Conservation (phyloP, 352 stramenopile species). For the Phytophthora citrophthora region DNA sequence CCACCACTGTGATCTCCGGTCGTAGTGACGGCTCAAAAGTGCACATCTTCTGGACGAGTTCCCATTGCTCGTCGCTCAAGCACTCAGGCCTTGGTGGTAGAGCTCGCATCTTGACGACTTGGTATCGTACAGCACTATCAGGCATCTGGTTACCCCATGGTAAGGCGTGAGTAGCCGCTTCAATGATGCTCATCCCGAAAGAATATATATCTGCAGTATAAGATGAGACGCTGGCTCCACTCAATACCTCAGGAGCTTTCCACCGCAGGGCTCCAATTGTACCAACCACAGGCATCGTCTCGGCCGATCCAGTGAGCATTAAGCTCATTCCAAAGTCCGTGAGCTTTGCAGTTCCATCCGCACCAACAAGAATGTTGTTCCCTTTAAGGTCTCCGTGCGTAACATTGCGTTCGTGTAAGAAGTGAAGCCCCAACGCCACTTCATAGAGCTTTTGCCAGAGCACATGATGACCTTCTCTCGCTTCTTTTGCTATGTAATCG, state of each 20-base stretch:
- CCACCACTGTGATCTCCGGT: slow-evolving; percentile 13
- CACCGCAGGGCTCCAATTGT: slow-evolving; percentile 23
- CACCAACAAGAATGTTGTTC: slow-evolving; percentile 29
- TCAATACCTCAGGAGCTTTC: slow-evolving; percentile 29
- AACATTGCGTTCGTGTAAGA: slow-evolving; percentile 25
- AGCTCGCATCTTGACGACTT: slow-evolving; percentile 18
- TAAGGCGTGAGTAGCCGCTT: slow-evolving; percentile 9
- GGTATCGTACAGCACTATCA: background rate
- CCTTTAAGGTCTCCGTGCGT: slow-evolving; percentile 12
- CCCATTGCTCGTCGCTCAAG: slow-evolving; percentile 32
- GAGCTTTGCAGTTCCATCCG: slow-evolving; percentile 32
- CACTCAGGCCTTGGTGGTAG: slow-evolving; percentile 8
- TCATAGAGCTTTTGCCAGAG: slow-evolving; percentile 35
- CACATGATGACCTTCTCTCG: slow-evolving; percentile 6
- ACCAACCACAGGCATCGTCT: slow-evolving; percentile 1
- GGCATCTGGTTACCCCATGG: slow-evolving; percentile 8
- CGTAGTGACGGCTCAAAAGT: slow-evolving; percentile 19
- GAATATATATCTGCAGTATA: background rate
- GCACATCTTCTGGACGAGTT: slow-evolving; percentile 25
- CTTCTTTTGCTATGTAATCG: slow-evolving; percentile 18
- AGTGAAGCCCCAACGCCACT: slow-evolving; percentile 27
- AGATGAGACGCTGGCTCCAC: background rate
- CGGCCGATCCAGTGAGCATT: slow-evolving; percentile 5
- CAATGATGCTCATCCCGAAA: too few relatives aligned
- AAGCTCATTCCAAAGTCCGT: slow-evolving; percentile 41